Percentiles rank a stretch among this genome's conserved stretches.
These are phyloP conservation scores for Eucalyptus pumila DNA, from an alignment of 345 rosid species.

Conservation along the genomic window DNA sequence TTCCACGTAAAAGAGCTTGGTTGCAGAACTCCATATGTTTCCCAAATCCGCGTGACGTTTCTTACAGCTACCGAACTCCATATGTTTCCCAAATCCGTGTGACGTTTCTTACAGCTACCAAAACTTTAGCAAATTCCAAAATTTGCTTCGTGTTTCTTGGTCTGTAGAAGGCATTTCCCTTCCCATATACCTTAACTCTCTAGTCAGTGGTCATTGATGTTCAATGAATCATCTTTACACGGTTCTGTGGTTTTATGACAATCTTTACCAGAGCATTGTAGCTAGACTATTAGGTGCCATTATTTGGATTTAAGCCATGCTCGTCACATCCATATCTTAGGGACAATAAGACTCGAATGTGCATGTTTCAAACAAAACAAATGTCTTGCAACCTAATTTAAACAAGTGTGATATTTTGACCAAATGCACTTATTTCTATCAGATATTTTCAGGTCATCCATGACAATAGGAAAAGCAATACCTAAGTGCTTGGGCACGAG, in stretches of 20 bases:
- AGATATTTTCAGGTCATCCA: neutral
- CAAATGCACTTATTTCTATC: neutral
- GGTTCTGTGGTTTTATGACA: neutral
- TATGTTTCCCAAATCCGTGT: neutral
- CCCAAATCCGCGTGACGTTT: too few relatives aligned
- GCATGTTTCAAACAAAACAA: neutral
- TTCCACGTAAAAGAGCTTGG: neutral
- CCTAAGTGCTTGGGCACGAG: conserved; percentile 93
- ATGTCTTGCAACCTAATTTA: neutral
- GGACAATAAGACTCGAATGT: neutral
- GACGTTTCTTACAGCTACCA: neutral
- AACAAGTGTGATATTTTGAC: neutral
- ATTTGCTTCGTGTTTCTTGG: neutral
- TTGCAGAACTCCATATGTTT: neutral
- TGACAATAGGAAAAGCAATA: conserved; percentile 1
- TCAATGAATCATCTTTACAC: neutral
- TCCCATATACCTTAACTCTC: neutral
- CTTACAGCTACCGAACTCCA: too few relatives aligned
- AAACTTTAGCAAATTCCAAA: neutral
- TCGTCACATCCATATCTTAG: neutral
- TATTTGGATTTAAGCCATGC: neutral
- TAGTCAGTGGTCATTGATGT: neutral
- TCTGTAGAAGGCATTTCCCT: neutral
- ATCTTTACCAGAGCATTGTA: neutral
- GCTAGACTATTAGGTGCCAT: neutral